A percentile compares a stretch with the other conserved stretches of the same genome.
Evolutionary conservation across 23 red algal genomes (phyloP).

Genomic region (Gracilaria domingensis): DNA sequence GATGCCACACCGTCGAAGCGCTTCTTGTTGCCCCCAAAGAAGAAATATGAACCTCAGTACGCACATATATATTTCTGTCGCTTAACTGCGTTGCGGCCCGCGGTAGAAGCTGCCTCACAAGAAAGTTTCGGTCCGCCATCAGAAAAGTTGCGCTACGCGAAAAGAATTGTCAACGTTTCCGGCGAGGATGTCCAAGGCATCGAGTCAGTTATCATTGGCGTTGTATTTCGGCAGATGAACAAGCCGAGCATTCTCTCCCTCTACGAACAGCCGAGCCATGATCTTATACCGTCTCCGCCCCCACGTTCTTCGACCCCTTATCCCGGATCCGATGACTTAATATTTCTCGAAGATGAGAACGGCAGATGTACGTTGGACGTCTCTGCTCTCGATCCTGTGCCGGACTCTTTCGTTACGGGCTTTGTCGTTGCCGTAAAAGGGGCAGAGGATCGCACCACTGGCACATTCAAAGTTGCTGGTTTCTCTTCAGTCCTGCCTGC

Average conservation of each 20-base stretch:
- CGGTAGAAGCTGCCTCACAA: conserved; percentile 8
- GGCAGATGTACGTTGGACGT: conserved; percentile 61
- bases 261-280: conserved; percentile 52
- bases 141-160: conserved; percentile 45
- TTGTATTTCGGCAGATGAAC: conserved; percentile 65
- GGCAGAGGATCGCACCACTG: conserved; percentile 38
- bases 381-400: conserved; percentile 10
- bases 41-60: conserved; percentile 63
- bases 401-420: conserved; percentile 43
- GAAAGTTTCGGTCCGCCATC: conserved; percentile 27
- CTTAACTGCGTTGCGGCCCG: conserved; percentile 21
- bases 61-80: conserved; percentile 74
- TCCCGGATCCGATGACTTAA: conserved; percentile 24
- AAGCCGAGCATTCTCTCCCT: conserved; percentile 79
- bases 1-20: conserved; percentile 40
- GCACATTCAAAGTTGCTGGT: conserved; percentile 54
- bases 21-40: conserved; percentile 62
- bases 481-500: conserved; percentile 31
- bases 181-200: not conserved
- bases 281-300: conserved; percentile 71
- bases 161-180: conserved; percentile 39
- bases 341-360: conserved; percentile 70
- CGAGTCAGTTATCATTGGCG: conserved; percentile 62
- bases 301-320: conserved; percentile 18
- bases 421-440: conserved; percentile 66